phyloP scores from a whole-genome alignment of 75 land plant species.

The Sequoia sempervirens region DNA sequence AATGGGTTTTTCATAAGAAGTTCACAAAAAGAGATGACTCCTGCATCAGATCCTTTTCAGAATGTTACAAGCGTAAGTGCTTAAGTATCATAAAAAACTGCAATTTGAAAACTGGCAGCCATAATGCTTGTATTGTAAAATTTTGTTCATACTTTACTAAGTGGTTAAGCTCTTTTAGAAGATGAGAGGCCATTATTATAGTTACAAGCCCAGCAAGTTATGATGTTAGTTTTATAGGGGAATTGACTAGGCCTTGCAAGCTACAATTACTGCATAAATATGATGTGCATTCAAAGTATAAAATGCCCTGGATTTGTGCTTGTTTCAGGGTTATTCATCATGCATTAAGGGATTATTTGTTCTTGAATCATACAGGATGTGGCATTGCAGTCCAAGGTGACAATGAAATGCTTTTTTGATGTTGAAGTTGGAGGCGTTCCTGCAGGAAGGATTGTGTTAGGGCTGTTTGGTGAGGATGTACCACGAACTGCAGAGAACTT shows the following conservation, averaged over 20 bases:
- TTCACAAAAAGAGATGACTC: not conserved
- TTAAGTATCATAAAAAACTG: not conserved
- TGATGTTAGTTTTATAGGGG: not conserved
- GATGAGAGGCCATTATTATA: not conserved
- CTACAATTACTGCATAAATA: not conserved
- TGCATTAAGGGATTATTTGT: not conserved
- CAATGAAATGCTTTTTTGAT: slow-evolving; percentile 52
- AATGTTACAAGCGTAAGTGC: not conserved
- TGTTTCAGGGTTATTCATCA: not conserved
- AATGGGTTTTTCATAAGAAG: not conserved
- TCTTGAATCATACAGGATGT: slow-evolving; percentile 9
- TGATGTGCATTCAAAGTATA: not conserved
- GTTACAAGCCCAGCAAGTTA: not conserved
- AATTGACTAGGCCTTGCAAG: not conserved
- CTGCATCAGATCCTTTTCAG: not conserved
- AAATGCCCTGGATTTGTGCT: not conserved
- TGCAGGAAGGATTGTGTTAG: slow-evolving; percentile 82
- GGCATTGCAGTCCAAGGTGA: slow-evolving; percentile 5
- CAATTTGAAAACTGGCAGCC: not conserved
- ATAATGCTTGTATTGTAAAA: not conserved
- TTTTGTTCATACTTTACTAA: not conserved
- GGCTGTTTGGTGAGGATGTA: slow-evolving; percentile 83
- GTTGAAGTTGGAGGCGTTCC: slow-evolving; percentile 67
- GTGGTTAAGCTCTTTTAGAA: not conserved
- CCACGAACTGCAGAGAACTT: slow-evolving; percentile 89